Evolutionary conservation across 306 rosid species (phyloP).

Genomic region (Cicer yamashitae): DNA sequence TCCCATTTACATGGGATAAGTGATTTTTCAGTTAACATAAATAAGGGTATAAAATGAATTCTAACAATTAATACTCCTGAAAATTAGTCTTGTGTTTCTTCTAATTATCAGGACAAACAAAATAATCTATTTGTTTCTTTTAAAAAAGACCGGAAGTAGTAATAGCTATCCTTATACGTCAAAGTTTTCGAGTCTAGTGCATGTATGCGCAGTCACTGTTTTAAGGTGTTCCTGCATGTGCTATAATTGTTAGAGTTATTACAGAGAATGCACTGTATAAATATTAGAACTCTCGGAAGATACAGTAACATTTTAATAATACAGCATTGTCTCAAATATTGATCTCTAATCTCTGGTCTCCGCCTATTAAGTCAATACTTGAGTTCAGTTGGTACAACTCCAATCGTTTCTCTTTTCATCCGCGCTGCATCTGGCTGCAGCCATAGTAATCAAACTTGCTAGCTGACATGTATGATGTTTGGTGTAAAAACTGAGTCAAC

Average conservation of each 20-base stretch:
- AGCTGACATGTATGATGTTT: too few relatives aligned
- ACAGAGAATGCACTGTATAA: background rate
- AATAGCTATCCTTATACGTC: background rate
- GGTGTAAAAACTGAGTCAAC: background rate
- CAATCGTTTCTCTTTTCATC: background rate
- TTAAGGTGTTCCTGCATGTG: slow-evolving; percentile 1
- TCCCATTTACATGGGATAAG: background rate
- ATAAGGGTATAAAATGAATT: background rate
- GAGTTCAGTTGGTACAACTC: background rate
- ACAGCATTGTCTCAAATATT: background rate
- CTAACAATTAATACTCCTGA: background rate
- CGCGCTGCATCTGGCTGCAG: too few relatives aligned
- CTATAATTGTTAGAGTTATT: background rate
- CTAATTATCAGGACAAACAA: background rate
- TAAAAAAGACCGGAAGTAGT: background rate
- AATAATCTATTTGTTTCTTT: background rate
- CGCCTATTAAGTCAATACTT: background rate
- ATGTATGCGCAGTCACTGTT: background rate
- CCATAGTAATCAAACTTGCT: too few relatives aligned
- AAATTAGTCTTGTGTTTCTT: background rate
- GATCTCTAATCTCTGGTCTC: background rate
- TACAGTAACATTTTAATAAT: background rate
- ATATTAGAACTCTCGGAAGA: too few relatives aligned
- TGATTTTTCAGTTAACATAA: background rate
- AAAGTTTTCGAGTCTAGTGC: background rate